These are phyloP conservation scores for Yamadazyma atlantica DNA, from an alignment of 1,139 yeast genomes.

Conservation along the genomic window DNA sequence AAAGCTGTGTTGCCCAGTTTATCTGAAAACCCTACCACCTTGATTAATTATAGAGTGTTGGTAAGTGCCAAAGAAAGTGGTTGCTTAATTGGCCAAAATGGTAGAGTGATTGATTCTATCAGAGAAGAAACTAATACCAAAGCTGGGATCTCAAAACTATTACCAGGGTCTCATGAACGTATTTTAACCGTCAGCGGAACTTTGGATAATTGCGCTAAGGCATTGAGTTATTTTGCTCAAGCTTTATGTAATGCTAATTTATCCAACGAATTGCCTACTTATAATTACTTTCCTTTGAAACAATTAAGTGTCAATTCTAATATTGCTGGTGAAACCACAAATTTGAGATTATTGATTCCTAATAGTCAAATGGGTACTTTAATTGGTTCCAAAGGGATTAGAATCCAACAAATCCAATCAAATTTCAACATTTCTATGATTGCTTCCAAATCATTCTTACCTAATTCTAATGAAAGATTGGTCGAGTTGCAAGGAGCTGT, in stretches of 20 bases:
- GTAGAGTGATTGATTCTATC: constrained; percentile 74
- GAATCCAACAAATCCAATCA: constrained; percentile 81
- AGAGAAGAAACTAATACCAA: constrained; percentile 78
- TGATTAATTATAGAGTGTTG: constrained; percentile 63
- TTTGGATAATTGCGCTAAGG: constrained; percentile 70
- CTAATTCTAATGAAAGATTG: constrained; percentile 82
- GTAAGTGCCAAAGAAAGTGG: constrained; percentile 91
- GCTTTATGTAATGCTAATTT: constrained; percentile 48
- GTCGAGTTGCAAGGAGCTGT: constrained; percentile 88
- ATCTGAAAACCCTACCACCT: constrained; percentile 32
- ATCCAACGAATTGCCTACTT: constrained; percentile 32
- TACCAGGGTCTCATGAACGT: constrained; percentile 81
- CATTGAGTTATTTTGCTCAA: constrained; percentile 70
- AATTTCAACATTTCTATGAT: constrained; percentile 74
- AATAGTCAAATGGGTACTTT: constrained; percentile 89
- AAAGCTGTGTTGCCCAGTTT: constrained; percentile 16
- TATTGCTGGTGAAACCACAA: constrained; percentile 52
- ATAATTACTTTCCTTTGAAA: constrained; percentile 59
- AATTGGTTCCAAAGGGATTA: constrained; percentile 80
- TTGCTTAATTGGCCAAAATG: constrained; percentile 85
- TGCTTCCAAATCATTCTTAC: constrained; percentile 82
- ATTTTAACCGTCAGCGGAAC: constrained; percentile 80
- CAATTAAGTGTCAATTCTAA: constrained; percentile 53
- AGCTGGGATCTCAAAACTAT: constrained; percentile 85
- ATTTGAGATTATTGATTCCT: constrained; percentile 73